Base-by-base conservation (phyloP, 2,329 filamentous ascomycete genomes). In the Sporothrix curviconia region DNA sequence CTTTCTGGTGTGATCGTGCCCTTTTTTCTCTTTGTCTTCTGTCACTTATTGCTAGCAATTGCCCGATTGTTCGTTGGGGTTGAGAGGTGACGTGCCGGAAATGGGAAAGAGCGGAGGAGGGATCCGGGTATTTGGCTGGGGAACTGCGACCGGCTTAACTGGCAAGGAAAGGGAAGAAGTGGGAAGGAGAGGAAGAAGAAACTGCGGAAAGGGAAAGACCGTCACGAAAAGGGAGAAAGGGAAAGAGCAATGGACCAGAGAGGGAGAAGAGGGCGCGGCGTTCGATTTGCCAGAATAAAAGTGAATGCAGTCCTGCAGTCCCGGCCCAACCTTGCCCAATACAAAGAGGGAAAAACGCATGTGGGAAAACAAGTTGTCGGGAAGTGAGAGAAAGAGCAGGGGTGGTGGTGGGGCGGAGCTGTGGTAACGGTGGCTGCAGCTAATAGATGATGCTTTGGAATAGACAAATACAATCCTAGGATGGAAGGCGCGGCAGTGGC, bases 141-240 rank as follows among this genome's bases (percentile, higher is more conserved):
- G 51, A 54, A 54, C 51, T 36, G 39, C 51, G 39, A 22, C 50
- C n/a, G 37, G 50, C 50, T 53, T n/a, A 43, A 53, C 39, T 43
- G 51, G 49, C 7, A 28, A 32, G 36, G 14, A 34, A 30, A 14
- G 8, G 34, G 36, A 22, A 24, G 22, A 25, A 30, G 37, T 7
- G 28, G 39, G 28, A 30, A 24, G 11, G 15, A 19, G 24, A 14
- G 8, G 14, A 14, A 22, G 19, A n/a, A 28, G 28, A 28, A 19
- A 32, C 6, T 19, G 24, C 3, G 49, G 7, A 30, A 30, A 25
- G 17, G 24, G 49, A 28, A 53, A 7, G 25, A 42, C n/a, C 9
- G 37, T 12, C 15, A 40, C 17, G 22, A 25, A 24, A 43, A 22
- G 15, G 12, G 4, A 24, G 39, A n/a, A 32, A 32, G 30, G 19